Evolutionary conservation across 768 basidiomycete genomes (phyloP).

Genomic region (Leccinum subtestaceum): DNA sequence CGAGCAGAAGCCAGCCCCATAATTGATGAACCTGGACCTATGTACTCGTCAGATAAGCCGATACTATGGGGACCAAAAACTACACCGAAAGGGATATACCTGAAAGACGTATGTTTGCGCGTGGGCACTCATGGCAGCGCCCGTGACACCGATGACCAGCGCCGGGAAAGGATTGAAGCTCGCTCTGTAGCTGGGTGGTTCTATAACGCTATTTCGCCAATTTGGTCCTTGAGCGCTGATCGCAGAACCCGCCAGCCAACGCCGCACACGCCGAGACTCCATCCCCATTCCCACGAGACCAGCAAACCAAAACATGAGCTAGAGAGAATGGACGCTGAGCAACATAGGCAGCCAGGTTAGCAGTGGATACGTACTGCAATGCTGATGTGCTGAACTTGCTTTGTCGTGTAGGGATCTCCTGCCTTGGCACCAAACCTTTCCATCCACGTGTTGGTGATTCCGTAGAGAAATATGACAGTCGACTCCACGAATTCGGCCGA

Average conservation of each 20-base stretch:
- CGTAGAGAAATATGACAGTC: slow-evolving; percentile 81
- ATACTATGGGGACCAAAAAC: background rate
- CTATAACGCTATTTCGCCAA: slow-evolving; percentile 40
- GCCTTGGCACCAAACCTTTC: slow-evolving; percentile 84
- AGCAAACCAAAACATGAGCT: slow-evolving; percentile 94
- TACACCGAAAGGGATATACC: slow-evolving; percentile 31
- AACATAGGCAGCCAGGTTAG: background rate
- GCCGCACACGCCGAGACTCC: slow-evolving; percentile 71
- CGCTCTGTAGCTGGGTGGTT: slow-evolving; percentile 69
- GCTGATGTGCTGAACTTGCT: slow-evolving; percentile 90
- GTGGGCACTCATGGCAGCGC: slow-evolving; percentile 91
- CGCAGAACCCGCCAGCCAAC: slow-evolving; percentile 66
- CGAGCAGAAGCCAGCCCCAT: slow-evolving; percentile 87
- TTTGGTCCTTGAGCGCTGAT: slow-evolving; percentile 35
- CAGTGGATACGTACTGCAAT: slow-evolving; percentile 65
- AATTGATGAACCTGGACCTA: slow-evolving; percentile 86
- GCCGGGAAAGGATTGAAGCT: slow-evolving; percentile 94
- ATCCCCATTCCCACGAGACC: slow-evolving; percentile 87
- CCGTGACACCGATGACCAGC: slow-evolving; percentile 89
- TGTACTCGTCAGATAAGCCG: slow-evolving; percentile 7
- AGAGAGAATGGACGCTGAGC: background rate
- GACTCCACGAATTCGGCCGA: slow-evolving; percentile 81
- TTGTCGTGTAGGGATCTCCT: slow-evolving; percentile 84
- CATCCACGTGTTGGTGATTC: slow-evolving; percentile 94
- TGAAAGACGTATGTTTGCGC: slow-evolving; percentile 90